Evolutionary conservation across 169 alveolate genomes (phyloP).

Genomic region (Perkinsus olseni): DNA sequence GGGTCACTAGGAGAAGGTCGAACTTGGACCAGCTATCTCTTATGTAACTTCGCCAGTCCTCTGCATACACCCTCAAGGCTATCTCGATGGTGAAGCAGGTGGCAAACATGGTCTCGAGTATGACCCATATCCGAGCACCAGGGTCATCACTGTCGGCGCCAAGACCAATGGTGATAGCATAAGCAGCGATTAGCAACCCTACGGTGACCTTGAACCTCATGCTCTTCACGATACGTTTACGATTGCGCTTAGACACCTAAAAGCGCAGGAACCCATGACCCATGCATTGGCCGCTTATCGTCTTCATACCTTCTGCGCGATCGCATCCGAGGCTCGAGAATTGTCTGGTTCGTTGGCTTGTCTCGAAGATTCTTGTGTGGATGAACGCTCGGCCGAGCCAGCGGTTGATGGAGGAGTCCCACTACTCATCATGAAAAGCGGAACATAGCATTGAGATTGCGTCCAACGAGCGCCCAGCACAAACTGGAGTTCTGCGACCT

Average conservation of each 20-base stretch:
- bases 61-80: background rate
- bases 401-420: background rate
- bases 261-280: background rate
- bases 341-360: background rate
- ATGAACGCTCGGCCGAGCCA: background rate
- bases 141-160: background rate
- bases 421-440: background rate
- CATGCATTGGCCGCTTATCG: no score
- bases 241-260: background rate
- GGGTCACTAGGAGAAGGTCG: background rate
- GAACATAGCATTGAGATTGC: background rate
- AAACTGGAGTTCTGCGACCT: no score
- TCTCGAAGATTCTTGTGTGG: background rate
- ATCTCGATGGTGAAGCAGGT: background rate
- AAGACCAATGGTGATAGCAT: background rate
- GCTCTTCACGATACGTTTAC: background rate
- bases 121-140: background rate
- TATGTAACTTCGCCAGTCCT: background rate
- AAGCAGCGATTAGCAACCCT: background rate
- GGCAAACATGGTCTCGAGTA: background rate
- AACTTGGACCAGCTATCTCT: background rate
- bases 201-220: background rate
- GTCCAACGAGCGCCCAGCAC: no score
- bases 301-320: background rate
- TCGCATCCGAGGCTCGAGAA: background rate